phyloP scores from a whole-genome alignment of 768 basidiomycete species.

The Calocybe gangraenosa region DNA sequence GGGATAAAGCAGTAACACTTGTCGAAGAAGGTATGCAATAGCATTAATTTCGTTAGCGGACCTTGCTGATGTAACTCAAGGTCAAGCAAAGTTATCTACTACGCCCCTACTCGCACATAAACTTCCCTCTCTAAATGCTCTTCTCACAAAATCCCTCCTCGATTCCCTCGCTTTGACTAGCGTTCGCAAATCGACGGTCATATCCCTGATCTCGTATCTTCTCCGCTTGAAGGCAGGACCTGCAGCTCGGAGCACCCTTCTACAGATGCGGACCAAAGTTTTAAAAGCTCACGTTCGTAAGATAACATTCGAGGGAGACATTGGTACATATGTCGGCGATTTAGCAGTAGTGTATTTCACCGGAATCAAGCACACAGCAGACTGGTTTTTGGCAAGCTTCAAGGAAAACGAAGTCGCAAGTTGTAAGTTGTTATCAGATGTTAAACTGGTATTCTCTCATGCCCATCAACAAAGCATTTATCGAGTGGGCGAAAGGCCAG shows the following conservation, averaged over 20 bases:
- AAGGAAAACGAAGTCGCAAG: constrained; percentile 94
- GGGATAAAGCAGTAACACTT: constrained; percentile 81
- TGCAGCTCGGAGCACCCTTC: constrained; percentile 78
- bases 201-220: constrained; percentile 68
- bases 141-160: constrained; percentile 67
- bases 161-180: constrained; percentile 69
- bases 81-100: constrained; percentile 55
- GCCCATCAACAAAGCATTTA: constrained; percentile 67
- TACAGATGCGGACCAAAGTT: constrained; percentile 71
- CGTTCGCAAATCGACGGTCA: constrained; percentile 73
- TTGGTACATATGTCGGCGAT: constrained; percentile 81
- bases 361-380: constrained; percentile 92
- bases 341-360: constrained; percentile 89
- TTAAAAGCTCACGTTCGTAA: constrained; percentile 76
- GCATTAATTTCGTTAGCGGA: background rate
- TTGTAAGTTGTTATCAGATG: constrained; percentile 44
- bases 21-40: constrained; percentile 71
- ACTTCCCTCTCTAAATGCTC: constrained; percentile 60
- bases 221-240: constrained; percentile 71
- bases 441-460: background rate
- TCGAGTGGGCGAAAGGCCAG: constrained; percentile 89
- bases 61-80: constrained; percentile 25
- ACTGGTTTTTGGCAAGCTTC: constrained; percentile 97
- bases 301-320: constrained; percentile 88
- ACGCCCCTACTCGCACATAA: constrained; percentile 54